Conservation (phyloP, 1,284 basidiomycete genomes). For the Gymnopus androsaceus region DNA sequence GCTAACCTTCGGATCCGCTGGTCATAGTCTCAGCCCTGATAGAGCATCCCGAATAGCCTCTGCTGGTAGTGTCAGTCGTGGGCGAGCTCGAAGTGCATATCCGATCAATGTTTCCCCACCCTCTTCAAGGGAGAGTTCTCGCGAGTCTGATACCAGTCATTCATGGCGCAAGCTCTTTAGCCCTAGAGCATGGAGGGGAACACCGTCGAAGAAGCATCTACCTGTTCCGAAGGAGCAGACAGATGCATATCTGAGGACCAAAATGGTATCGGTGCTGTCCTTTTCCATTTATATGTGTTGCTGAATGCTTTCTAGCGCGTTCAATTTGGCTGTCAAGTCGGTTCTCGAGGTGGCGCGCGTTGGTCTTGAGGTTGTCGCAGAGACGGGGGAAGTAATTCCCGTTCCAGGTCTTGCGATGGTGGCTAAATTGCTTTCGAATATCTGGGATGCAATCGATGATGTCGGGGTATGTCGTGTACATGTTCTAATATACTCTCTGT, state of each 20-base stretch:
- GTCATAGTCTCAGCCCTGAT: neutral
- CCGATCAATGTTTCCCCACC: neutral
- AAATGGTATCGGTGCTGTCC: neutral
- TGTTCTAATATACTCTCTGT: neutral
- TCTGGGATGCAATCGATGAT: constrained; percentile 16
- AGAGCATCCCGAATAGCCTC: neutral
- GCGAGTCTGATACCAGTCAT: constrained; percentile 1
- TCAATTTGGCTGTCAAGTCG: constrained; percentile 4
- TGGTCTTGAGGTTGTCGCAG: constrained; percentile 7
- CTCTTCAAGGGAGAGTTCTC: too few species aligned
- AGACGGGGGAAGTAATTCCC: constrained; percentile 12
- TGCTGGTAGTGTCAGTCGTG: neutral
- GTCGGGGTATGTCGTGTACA: constrained; percentile 11
- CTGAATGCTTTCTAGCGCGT: constrained; percentile 4
- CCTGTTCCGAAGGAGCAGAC: constrained; percentile 13
- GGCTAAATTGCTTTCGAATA: constrained; percentile 12
- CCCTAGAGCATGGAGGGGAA: constrained; percentile 11
- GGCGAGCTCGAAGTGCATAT: constrained; percentile 1
- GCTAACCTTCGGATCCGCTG: neutral
- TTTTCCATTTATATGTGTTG: neutral
- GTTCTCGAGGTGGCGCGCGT: constrained; percentile 2
- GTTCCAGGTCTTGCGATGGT: constrained; percentile 12
- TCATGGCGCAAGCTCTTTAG: constrained; percentile 10
- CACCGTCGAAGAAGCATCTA: constrained; percentile 10
- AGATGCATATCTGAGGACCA: constrained; percentile 13